Percentiles rank a stretch among this genome's conserved stretches.
These are phyloP conservation scores for Trichoderma harzianum DNA, from an alignment of 2,329 filamentous ascomycete species.

Conservation along the genomic window DNA sequence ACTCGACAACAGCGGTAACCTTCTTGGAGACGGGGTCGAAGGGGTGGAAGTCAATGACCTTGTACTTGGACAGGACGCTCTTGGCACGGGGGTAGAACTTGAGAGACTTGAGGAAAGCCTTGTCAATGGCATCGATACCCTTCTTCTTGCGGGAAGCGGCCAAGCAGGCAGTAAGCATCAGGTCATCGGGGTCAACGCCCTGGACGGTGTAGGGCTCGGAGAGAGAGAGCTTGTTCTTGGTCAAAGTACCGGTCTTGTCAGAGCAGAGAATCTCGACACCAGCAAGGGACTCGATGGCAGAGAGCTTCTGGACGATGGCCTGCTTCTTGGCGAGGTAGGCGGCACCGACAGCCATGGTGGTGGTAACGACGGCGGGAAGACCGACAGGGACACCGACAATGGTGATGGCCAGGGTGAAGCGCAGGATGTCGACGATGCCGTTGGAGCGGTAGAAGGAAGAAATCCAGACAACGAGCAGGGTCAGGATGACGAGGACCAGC, in stretches of 20 bases:
- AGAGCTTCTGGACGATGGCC: slow-evolving; percentile 90
- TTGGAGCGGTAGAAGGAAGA: slow-evolving; percentile 87
- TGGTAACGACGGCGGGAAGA: slow-evolving; percentile 89
- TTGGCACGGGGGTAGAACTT: slow-evolving; percentile 81
- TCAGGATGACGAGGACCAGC: slow-evolving; percentile 74
- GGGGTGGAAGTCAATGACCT: slow-evolving; percentile 78
- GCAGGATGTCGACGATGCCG: slow-evolving; percentile 71
- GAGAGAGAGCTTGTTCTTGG: slow-evolving; percentile 90
- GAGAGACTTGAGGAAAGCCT: slow-evolving; percentile 86
- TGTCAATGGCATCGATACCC: slow-evolving; percentile 92
- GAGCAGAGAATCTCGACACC: slow-evolving; percentile 93
- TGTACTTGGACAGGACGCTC: slow-evolving; percentile 75
- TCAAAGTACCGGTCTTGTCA: slow-evolving; percentile 90
- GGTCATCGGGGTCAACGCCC: slow-evolving; percentile 79
- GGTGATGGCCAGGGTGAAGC: slow-evolving; percentile 83
- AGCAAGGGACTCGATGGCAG: slow-evolving; percentile 85
- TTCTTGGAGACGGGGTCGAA: slow-evolving; percentile 95
- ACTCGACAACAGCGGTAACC: slow-evolving; percentile 79
- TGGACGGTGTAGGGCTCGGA: slow-evolving; percentile 79
- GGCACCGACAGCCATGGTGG: slow-evolving; percentile 91
- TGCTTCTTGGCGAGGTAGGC: slow-evolving; percentile 89
- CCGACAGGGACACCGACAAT: slow-evolving; percentile 91
- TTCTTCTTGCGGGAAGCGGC: slow-evolving; percentile 93
- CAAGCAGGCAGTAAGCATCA: slow-evolving; percentile 88
- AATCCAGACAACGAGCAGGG: slow-evolving; percentile 79